Base-by-base conservation (phyloP, 2,329 filamentous ascomycete genomes). In the Rosellinia necatrix region DNA sequence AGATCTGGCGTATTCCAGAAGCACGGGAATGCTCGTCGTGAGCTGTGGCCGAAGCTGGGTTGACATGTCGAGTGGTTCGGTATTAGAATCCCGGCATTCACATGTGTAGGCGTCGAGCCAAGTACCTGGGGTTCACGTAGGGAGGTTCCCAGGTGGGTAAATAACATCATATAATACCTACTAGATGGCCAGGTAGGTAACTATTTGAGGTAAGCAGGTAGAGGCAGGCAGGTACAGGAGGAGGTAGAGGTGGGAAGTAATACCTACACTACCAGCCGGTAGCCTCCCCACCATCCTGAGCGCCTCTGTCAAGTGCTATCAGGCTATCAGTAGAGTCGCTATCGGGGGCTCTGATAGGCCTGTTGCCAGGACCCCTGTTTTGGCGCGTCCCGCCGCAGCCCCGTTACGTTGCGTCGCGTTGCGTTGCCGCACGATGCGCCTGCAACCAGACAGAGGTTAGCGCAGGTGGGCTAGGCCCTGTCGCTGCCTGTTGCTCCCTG, bases 281-380 rank as follows among this genome's bases (percentile, higher is more conserved):
- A 9, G 6, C 9, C 4, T 24, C 4, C 9, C 12, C 29, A 8
- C 22, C 17, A 40, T n/a, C n/a, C n/a, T n/a, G n/a, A n/a, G n/a
- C n/a, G n/a, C n/a, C n/a, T n/a, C n/a, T n/a, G n/a, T n/a, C n/a
- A n/a, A n/a, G n/a, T n/a, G n/a, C 34, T 41, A 48, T 54, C 42
- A 42, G 40, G 48, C 43, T 58, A 49, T 49, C 44, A 38, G 44
- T 24, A 58, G 21, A 44, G 9, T 6, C 37, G n/a, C 34, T 58
- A 53, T 58, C 49, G 43, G 24, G 2, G 21, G 10, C 10, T n/a
- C 25, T 58, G 40, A 55, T 55, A 58, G 50, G 51, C 44, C 27
- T 44, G 30, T 27, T 8, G 15, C 27, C 13, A n/a, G 38, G 42
- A 48, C 37, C 54, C 49, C 43, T 24, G 30, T 21, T 43, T 44